Base-by-base conservation (phyloP, 345 rosid species). In the Salix udensis region DNA sequence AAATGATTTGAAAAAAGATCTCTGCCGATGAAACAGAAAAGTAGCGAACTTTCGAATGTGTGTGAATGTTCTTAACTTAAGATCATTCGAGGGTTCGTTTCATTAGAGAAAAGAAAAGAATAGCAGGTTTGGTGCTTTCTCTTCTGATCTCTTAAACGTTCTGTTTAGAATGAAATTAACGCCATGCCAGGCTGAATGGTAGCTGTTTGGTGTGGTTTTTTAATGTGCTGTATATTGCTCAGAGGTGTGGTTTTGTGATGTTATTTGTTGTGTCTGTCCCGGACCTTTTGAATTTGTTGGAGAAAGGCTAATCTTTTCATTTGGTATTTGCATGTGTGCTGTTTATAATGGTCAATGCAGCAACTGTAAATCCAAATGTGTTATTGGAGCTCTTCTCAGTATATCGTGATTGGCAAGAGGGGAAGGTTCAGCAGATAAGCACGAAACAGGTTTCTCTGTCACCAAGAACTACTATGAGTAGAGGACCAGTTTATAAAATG, bases 341-440 rank as follows among this genome's bases (percentile, higher is more conserved):
- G 50, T 73, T 40, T 31, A 79, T 69, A 23, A 44, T 71, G 75
- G 19, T 70, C 61, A 3, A 79, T 48, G 36, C 62, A 95, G 97
- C 85, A 84, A 82, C 89, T 2, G 90, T 96, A 26, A 83, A 92
- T 78, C 98, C 98, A 6, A 86, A 93, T 79, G 89, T 91, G 80
- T 82, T 96, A 28, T 61, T 87, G 74, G 97, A 96, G 88, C 94
- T 96, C 75, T 91, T 96, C 88, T 88, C 97, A 4, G 77, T 88
- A 78, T 93, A 91, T 70, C 91, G 89, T 15, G 89, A 88, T 53
- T 95, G 97, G 96, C 97, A 91, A 72, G 93, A 91, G 66, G 84
- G 55, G 75, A 89, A 87, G 85, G 86, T 80, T 72, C 84, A 82
- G 79, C 79, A 87, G 69, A 91, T 91, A 28, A 86, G 92, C 91